Conservation (phyloP, 2,329 filamentous ascomycete genomes). For the Aspergillus tanneri region DNA sequence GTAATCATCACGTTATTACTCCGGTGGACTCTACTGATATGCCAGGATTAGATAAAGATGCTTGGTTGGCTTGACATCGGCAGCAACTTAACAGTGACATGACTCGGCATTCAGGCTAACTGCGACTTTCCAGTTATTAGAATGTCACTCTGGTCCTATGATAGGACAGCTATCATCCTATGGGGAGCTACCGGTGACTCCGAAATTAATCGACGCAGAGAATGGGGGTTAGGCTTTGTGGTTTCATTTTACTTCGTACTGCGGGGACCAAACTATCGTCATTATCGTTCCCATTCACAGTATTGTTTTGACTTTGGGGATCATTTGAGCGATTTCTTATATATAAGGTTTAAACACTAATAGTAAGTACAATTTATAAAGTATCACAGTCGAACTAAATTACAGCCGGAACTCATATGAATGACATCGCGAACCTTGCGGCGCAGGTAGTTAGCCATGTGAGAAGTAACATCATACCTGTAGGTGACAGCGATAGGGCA, state of each 20-base stretch:
- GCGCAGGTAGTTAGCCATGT: background rate
- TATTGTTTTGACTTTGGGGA: background rate
- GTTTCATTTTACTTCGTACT: background rate
- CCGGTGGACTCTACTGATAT: background rate
- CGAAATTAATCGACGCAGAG: background rate
- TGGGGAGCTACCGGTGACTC: background rate
- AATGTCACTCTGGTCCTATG: no score
- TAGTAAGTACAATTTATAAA: no score
- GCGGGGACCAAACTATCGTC: background rate
- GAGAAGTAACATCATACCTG: conserved; percentile 4
- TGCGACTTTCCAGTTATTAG: background rate
- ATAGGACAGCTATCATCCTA: no score
- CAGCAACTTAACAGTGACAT: background rate
- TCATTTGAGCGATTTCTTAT: background rate
- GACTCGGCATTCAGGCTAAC: background rate
- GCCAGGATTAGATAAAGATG: background rate
- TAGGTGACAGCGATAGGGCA: no score
- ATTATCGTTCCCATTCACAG: no score
- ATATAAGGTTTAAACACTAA: no score
- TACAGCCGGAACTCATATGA: no score
- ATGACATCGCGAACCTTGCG: no score
- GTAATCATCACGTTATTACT: background rate
- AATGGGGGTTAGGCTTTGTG: background rate
- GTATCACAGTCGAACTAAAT: no score
- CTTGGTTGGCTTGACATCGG: conserved; percentile 1